phyloP scores from a whole-genome alignment of 805 yeast genomes.

The Yarrowia sp. region DNA sequence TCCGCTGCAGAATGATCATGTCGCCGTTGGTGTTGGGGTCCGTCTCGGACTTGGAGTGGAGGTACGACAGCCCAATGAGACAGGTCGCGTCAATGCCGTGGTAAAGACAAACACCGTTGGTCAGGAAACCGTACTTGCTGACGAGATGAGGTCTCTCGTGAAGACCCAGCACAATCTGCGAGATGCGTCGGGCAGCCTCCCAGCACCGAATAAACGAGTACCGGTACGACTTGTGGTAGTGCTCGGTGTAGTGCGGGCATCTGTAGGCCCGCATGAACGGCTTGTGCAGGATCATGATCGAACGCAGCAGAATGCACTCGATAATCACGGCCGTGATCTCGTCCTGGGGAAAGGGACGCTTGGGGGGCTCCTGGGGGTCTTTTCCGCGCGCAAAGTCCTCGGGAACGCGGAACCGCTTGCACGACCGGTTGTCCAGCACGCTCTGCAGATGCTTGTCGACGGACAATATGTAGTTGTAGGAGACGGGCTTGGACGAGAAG shows the following conservation, averaged over 20 bases:
- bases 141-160: neutral
- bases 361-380: neutral
- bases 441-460: conserved; percentile 20
- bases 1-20: conserved; percentile 4
- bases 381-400: neutral
- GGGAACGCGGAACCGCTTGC: conserved; percentile 15
- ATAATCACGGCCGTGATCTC: conserved; percentile 15
- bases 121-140: neutral
- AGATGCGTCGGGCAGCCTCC: conserved; percentile 16
- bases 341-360: conserved; percentile 10
- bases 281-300: conserved; percentile 17
- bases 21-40: conserved; percentile 23
- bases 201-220: conserved; percentile 18
- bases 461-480: conserved; percentile 17
- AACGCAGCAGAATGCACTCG: conserved; percentile 10
- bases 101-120: conserved; percentile 9
- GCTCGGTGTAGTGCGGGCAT: conserved; percentile 21
- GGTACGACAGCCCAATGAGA: conserved; percentile 18
- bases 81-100: conserved; percentile 25
- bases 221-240: conserved; percentile 21
- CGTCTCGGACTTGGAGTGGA: conserved; percentile 1
- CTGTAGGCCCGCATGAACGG: conserved; percentile 25
- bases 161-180: neutral
- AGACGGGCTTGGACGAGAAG: conserved; percentile 14
- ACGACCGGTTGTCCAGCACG: conserved; percentile 16